Conservation (phyloP, 352 stramenopile species). For the Phytopythium boreale region DNA sequence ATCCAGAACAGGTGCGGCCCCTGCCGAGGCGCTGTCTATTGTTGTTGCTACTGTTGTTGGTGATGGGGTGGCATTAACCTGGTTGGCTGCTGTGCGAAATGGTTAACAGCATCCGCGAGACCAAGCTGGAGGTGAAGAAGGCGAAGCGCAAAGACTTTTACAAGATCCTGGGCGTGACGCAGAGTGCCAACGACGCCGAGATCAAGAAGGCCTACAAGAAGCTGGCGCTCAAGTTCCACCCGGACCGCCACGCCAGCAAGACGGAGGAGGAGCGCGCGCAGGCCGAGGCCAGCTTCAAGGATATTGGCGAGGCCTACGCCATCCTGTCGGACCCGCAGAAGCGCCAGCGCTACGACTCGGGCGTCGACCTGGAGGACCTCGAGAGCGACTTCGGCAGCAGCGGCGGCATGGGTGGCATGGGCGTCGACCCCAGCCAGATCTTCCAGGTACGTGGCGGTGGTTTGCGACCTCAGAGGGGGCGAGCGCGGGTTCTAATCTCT, state of each 20-base stretch:
- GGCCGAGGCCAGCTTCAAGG: conserved; percentile 94
- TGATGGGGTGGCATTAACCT: background rate
- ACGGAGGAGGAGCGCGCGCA: conserved; percentile 89
- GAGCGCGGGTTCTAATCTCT: background rate
- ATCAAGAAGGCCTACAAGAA: conserved; percentile 99
- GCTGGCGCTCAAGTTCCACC: conserved; percentile 93
- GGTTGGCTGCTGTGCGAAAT: background rate
- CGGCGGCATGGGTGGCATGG: conserved; percentile 81
- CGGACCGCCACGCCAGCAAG: conserved; percentile 92
- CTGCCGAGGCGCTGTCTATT: background rate
- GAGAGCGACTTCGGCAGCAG: conserved; percentile 81
- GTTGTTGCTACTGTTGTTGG: background rate
- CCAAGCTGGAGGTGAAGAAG: conserved; percentile 92
- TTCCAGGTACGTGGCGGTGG: conserved; percentile 52
- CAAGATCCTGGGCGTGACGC: conserved; percentile 85
- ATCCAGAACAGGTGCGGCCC: conserved; percentile 46
- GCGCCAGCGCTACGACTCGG: conserved; percentile 93
- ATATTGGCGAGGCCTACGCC: conserved; percentile 95
- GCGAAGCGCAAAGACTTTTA: conserved; percentile 97
- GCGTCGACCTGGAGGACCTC: conserved; percentile 93
- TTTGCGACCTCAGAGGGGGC: background rate
- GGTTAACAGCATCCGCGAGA: conserved; percentile 70
- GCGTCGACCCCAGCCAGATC: conserved; percentile 80
- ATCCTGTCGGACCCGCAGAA: conserved; percentile 94
- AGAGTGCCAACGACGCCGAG: conserved; percentile 84